Evolutionary conservation across 495 filamentous ascomycete genomes (phyloP).

Genomic region (Zalerion maritima): DNA sequence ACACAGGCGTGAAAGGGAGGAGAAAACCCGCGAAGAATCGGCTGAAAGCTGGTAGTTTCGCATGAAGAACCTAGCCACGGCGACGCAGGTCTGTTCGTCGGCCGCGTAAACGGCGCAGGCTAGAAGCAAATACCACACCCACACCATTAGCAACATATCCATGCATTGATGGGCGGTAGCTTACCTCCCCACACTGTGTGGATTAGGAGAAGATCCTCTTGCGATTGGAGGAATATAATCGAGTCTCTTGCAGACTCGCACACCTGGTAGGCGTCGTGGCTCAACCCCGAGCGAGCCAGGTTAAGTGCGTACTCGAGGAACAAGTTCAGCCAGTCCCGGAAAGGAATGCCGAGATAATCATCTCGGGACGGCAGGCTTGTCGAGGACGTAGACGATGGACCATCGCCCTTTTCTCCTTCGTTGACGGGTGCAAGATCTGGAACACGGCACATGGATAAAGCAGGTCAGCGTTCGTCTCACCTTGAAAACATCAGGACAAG

Average conservation of each 20-base stretch:
- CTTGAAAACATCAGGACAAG: neutral
- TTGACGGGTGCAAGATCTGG: slow-evolving; percentile 19
- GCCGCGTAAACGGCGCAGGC: slow-evolving; percentile 68
- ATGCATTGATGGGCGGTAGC: too few species aligned
- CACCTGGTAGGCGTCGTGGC: slow-evolving; percentile 57
- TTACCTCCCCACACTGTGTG: slow-evolving; percentile 69
- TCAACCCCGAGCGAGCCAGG: slow-evolving; percentile 41
- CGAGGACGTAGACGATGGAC: too few species aligned
- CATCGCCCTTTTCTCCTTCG: slow-evolving; percentile 9
- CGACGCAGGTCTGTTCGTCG: slow-evolving; percentile 64
- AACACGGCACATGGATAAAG: too few species aligned
- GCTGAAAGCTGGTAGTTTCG: slow-evolving; percentile 70
- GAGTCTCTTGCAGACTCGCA: slow-evolving; percentile 60
- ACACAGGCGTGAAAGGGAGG: slow-evolving; percentile 51
- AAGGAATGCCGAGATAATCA: slow-evolving; percentile 64
- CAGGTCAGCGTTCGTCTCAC: slow-evolving; percentile 7
- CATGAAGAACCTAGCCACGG: slow-evolving; percentile 67
- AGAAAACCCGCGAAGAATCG: slow-evolving; percentile 72
- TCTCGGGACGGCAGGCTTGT: too few species aligned
- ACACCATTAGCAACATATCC: too few species aligned
- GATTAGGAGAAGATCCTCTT: slow-evolving; percentile 51
- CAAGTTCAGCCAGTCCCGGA: slow-evolving; percentile 76
- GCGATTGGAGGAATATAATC: slow-evolving; percentile 60
- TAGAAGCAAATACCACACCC: slow-evolving; percentile 15
- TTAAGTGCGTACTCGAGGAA: slow-evolving; percentile 73